Percentiles rank a stretch among this genome's conserved stretches.
Evolutionary conservation across 805 yeast species (phyloP).

Genomic region (Nakazawaea populi): DNA sequence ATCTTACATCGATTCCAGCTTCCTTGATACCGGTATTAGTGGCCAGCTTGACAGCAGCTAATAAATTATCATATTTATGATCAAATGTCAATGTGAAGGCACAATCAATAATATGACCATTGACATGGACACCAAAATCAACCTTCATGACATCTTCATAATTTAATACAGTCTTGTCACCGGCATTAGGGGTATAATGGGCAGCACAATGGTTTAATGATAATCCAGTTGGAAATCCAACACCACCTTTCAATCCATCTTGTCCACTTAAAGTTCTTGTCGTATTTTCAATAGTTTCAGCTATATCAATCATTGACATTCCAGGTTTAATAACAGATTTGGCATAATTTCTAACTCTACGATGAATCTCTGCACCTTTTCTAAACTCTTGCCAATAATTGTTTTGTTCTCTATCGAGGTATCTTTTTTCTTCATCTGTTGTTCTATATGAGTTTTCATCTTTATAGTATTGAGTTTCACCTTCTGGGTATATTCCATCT

Average conservation of each 20-base stretch:
- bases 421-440: conserved; percentile 82
- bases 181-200: conserved; percentile 95
- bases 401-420: conserved; percentile 59
- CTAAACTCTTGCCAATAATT: conserved; percentile 82
- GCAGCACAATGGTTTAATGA: conserved; percentile 94
- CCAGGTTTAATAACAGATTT: conserved; percentile 79
- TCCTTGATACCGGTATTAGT: conserved; percentile 90
- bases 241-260: conserved; percentile 70
- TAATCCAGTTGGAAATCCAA: conserved; percentile 98
- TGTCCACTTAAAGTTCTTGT: conserved; percentile 70
- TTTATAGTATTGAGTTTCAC: conserved; percentile 78
- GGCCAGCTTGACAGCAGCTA: conserved; percentile 86
- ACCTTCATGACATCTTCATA: conserved; percentile 95
- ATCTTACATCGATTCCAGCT: conserved; percentile 93
- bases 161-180: conserved; percentile 74
- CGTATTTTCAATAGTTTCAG: conserved; percentile 82
- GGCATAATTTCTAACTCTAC: conserved; percentile 82
- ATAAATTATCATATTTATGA: conserved; percentile 70
- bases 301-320: conserved; percentile 85
- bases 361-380: conserved; percentile 93
- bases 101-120: conserved; percentile 90
- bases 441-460: conserved; percentile 67
- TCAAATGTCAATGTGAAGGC: conserved; percentile 92
- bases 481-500: conserved; percentile 74
- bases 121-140: conserved; percentile 94